phyloP scores from a whole-genome alignment of 257 asterid species.

The Schizonepeta tenuifolia region DNA sequence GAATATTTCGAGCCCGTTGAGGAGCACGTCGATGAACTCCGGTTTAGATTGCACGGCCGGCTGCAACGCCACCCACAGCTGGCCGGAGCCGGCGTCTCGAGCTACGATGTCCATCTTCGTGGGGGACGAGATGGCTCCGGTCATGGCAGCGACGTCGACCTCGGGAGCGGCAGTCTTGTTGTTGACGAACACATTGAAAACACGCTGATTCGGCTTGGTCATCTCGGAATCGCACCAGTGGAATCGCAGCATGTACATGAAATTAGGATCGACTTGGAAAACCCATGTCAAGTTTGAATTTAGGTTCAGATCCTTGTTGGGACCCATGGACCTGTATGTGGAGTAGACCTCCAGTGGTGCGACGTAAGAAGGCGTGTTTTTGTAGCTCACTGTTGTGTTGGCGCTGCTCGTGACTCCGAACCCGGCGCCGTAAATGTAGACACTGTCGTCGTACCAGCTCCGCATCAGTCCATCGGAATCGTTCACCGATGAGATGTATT shows the following conservation, averaged over 20 bases:
- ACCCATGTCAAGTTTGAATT: conserved; percentile 71
- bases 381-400: conserved; percentile 40
- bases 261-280: conserved; percentile 71
- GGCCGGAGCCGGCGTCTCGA: conserved; percentile 37
- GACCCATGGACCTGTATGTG: conserved; percentile 68
- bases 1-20: conserved; percentile 86
- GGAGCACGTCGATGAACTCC: conserved; percentile 54
- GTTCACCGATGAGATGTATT: conserved; percentile 53
- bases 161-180: conserved; percentile 54
- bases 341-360: conserved; percentile 76
- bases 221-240: conserved; percentile 90
- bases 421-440: conserved; percentile 55
- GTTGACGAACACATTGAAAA: conserved; percentile 63
- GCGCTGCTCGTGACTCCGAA: conserved; percentile 49
- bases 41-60: conserved; percentile 42
- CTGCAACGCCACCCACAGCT: conserved; percentile 63
- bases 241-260: conserved; percentile 73
- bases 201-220: conserved; percentile 59
- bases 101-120: conserved; percentile 56
- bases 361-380: conserved; percentile 43
- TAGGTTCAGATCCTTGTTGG: conserved; percentile 45
- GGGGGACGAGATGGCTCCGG: conserved; percentile 47
- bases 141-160: conserved; percentile 52
- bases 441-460: conserved; percentile 87
- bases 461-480: conserved; percentile 79